Conservation (phyloP, 306 rosid genomes). For the Cucurbita ficifolia region DNA sequence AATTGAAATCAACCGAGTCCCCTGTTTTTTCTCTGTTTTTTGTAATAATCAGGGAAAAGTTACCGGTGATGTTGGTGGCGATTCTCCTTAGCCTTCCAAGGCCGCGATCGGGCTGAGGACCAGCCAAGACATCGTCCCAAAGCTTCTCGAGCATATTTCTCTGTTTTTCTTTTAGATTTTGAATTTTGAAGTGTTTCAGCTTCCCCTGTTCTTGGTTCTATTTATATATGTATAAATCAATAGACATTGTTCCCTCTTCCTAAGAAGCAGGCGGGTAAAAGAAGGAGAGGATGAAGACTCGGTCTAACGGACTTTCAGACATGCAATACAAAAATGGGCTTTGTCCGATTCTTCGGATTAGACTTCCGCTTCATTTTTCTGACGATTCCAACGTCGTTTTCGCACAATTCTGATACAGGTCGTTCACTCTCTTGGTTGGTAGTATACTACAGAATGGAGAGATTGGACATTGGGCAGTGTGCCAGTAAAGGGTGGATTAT, state of each 20-base stretch:
- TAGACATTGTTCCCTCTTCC: not conserved
- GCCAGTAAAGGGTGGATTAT: too few species aligned
- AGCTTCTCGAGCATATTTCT: conserved; percentile 75
- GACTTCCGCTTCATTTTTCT: too few species aligned
- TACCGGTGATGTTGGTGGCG: conserved; percentile 30
- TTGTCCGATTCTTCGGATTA: conserved; percentile 28
- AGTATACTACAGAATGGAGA: too few species aligned
- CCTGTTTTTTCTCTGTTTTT: not conserved
- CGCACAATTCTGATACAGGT: too few species aligned
- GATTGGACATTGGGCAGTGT: too few species aligned
- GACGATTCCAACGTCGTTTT: too few species aligned
- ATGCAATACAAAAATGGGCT: not conserved
- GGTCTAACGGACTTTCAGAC: conserved; percentile 17
- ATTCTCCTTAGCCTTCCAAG: conserved; percentile 57
- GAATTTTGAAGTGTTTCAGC: not conserved
- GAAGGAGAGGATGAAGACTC: conserved; percentile 16
- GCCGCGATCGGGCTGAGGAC: conserved; percentile 80
- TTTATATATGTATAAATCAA: not conserved
- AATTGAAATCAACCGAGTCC: not conserved
- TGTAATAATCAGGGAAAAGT: not conserved
- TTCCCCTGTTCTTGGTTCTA: not conserved
- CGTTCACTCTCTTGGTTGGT: too few species aligned
- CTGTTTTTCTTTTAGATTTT: not conserved
- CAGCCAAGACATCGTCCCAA: conserved; percentile 79
- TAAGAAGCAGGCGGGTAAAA: not conserved